Base-by-base conservation (phyloP, 805 yeast genomes). In the Starmera dryadoides region DNA sequence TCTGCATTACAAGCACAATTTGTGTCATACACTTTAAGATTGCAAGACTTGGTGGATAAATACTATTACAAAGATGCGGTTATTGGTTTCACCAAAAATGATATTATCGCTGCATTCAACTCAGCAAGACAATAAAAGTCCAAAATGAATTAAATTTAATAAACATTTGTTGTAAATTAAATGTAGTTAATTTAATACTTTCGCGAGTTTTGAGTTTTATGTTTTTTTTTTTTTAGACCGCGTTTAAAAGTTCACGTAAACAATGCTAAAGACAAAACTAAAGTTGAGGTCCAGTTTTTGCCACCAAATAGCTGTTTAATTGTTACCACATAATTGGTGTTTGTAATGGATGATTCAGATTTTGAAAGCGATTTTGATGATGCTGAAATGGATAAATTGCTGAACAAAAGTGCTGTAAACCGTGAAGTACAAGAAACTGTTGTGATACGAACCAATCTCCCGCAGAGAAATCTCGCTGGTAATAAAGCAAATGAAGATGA, bases 1-100 rank as follows among this genome's bases (percentile, higher is more conserved):
- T 65, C 70, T 14, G 78, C 83, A 16, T 61, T 85, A 42, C 86
- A 81, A 47, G 78, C 76, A 17, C 76, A 77, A 45, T 80, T 79
- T 47, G 71, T 75, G 17, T 66, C 71, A 6, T 64, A 76, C 20
- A 76, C 81, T 47, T 60, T 71, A 44, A 69, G 77, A 35, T 60
- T 88, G 41, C 70, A 69, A 45, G 63, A 66, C 1, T 66, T 84
- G 16, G 68, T 82, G 26, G 77, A 70, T 36, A 74, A 68, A 42
- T 69, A 70, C 43, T 83, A 81, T 47, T 69, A 67, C 40, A 65
- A 66, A 38, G 81, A 78, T 29, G 61, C 71, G n/a, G 75, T 68
- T 29, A 58, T 66, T 28, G 66, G 64, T 36, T 71, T 81, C 42
- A 64, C 74, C 16, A 71, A 71, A 44, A 71, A 70, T 38, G 87